Evolutionary conservation across 2,329 filamentous ascomycete genomes (phyloP).

Genomic region (Trichoderma citrinoviride): DNA sequence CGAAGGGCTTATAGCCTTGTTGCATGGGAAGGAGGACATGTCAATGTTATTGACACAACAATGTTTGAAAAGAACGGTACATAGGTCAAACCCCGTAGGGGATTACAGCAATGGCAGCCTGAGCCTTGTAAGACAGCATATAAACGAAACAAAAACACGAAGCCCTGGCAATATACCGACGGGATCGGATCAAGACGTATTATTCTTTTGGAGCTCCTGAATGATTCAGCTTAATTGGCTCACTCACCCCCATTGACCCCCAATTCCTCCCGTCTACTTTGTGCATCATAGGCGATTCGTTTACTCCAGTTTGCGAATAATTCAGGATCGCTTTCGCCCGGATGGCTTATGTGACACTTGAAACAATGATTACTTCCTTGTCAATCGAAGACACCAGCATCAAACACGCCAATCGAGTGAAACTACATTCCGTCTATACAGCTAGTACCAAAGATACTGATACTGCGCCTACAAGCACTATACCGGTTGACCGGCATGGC

Average conservation of each 20-base stretch:
- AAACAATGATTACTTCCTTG: background rate
- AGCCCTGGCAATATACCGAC: background rate
- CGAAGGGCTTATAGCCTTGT: background rate
- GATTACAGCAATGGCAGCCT: too few relatives aligned
- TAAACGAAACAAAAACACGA: background rate
- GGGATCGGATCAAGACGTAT: background rate
- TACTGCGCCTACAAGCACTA: background rate
- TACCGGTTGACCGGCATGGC: background rate
- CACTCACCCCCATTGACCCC: background rate
- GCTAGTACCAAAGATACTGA: background rate
- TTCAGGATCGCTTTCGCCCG: background rate
- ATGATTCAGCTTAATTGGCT: background rate
- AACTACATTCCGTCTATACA: background rate
- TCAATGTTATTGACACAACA: too few relatives aligned
- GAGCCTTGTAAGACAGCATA: background rate
- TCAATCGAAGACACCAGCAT: background rate
- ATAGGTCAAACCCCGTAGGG: background rate
- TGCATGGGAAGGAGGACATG: background rate
- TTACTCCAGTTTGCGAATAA: background rate
- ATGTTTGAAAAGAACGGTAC: too few relatives aligned
- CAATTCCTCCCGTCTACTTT: background rate
- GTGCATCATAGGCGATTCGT: background rate
- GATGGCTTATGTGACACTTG: background rate
- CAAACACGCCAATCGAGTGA: too few relatives aligned
- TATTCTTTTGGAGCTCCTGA: background rate